These are phyloP conservation scores for Solidago caesia DNA, from an alignment of 129 eudicot species.

Conservation along the genomic window DNA sequence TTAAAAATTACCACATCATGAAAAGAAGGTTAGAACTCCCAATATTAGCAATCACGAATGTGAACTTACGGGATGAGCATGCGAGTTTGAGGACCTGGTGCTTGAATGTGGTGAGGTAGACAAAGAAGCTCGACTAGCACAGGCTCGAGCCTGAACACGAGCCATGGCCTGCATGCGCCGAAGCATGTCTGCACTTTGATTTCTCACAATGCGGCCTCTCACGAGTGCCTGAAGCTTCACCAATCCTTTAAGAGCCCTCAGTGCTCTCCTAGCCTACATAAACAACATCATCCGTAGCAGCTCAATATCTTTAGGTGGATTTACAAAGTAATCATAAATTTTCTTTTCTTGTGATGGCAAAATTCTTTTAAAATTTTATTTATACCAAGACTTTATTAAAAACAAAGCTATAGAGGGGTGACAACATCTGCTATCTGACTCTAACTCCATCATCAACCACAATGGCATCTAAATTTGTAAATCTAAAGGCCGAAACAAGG, in stretches of 20 bases:
- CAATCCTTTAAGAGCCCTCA: slow-evolving; percentile 78
- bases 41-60: background rate
- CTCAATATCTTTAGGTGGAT: background rate
- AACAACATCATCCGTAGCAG: slow-evolving; percentile 6
- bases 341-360: too few relatives aligned
- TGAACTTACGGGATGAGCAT: slow-evolving; percentile 44
- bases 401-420: too few relatives aligned
- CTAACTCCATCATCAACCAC: too few relatives aligned
- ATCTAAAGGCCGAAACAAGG: too few relatives aligned
- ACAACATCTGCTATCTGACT: too few relatives aligned
- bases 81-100: slow-evolving; percentile 45
- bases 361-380: too few relatives aligned
- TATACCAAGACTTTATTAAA: too few relatives aligned
- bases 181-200: slow-evolving; percentile 91
- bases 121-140: slow-evolving; percentile 55
- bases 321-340: background rate
- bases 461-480: too few relatives aligned
- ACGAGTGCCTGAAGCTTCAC: slow-evolving; percentile 94
- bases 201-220: slow-evolving; percentile 89
- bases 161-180: slow-evolving; percentile 97
- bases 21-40: background rate
- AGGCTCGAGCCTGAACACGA: slow-evolving; percentile 90
- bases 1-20: background rate
- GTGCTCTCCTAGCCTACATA: slow-evolving; percentile 85
- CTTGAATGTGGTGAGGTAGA: slow-evolving; percentile 54